Evolutionary conservation across 352 stramenopile genomes (phyloP).

Genomic region (Phytophthora litchii): DNA sequence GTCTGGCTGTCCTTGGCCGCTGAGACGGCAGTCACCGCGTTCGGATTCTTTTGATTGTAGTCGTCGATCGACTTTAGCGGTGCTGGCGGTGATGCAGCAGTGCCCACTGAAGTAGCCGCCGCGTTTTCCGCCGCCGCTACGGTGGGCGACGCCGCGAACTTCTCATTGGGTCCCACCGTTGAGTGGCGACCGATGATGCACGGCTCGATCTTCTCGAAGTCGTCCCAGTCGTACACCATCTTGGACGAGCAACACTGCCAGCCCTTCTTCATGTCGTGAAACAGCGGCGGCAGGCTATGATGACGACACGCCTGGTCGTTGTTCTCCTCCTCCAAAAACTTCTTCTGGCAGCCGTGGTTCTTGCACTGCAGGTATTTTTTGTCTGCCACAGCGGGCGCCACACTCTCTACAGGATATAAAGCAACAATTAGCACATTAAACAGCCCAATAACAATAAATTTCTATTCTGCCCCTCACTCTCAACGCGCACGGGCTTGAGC

Average conservation of each 20-base stretch:
- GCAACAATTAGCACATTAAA: too few species aligned
- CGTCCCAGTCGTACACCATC: constrained; percentile 96
- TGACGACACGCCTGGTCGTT: constrained; percentile 74
- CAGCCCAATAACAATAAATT: too few species aligned
- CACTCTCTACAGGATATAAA: constrained; percentile 14
- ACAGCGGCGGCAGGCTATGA: constrained; percentile 81
- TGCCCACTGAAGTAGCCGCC: constrained; percentile 30
- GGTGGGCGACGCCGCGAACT: constrained; percentile 84
- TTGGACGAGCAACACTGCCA: constrained; percentile 90
- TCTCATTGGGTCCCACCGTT: constrained; percentile 62
- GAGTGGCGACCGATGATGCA: constrained; percentile 79
- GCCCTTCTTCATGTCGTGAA: constrained; percentile 92
- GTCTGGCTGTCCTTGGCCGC: constrained; percentile 63
- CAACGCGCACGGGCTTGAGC: constrained; percentile 50
- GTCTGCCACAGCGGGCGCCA: constrained; percentile 13
- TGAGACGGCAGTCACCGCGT: constrained; percentile 87
- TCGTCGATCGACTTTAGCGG: constrained; percentile 92
- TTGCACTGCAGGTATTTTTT: constrained; percentile 80
- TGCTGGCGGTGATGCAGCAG: constrained; percentile 27
- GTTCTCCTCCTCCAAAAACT: constrained; percentile 84
- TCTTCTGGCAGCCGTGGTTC: constrained; percentile 86
- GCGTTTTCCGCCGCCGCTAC: constrained; percentile 69
- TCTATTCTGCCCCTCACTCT: constrained; percentile 38
- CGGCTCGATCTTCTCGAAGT: constrained; percentile 91
- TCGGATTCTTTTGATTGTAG: constrained; percentile 91